phyloP scores from a whole-genome alignment of 345 rosid species.

The Geranium brycei region DNA sequence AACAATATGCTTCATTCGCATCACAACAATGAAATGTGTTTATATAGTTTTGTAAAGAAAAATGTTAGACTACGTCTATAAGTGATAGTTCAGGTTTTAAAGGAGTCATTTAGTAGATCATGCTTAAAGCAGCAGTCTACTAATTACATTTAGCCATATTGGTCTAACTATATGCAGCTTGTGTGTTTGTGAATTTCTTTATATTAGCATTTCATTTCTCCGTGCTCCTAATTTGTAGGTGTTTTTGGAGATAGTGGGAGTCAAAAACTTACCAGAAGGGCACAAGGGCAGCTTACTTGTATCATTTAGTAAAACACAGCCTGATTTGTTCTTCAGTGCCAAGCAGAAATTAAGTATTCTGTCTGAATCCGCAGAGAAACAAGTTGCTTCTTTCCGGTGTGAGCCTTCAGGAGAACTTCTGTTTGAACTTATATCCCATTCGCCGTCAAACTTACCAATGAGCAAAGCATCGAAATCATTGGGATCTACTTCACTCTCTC shows the following conservation, averaged over 20 bases:
- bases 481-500: slow-evolving; percentile 47
- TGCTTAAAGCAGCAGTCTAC: too few species aligned
- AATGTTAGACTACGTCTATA: too few species aligned
- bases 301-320: slow-evolving; percentile 49
- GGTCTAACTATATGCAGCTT: background rate
- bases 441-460: slow-evolving; percentile 34
- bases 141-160: too few species aligned
- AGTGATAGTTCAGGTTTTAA: too few species aligned
- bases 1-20: too few species aligned
- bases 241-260: slow-evolving; percentile 54
- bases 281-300: slow-evolving; percentile 56
- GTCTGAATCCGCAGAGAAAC: slow-evolving; percentile 52
- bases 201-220: slow-evolving; percentile 8
- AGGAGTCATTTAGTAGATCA: too few species aligned
- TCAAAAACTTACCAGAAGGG: slow-evolving; percentile 51
- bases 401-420: slow-evolving; percentile 66
- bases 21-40: too few species aligned
- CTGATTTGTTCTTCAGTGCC: slow-evolving; percentile 47
- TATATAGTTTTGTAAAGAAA: too few species aligned
- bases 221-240: slow-evolving; percentile 29
- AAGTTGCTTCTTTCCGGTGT: slow-evolving; percentile 62
- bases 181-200: background rate
- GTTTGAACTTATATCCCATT: slow-evolving; percentile 52
- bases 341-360: slow-evolving; percentile 43
- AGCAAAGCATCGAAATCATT: slow-evolving; percentile 29